These are phyloP conservation scores for Corymbia maculata DNA, from an alignment of 345 rosid species.

Conservation along the genomic window DNA sequence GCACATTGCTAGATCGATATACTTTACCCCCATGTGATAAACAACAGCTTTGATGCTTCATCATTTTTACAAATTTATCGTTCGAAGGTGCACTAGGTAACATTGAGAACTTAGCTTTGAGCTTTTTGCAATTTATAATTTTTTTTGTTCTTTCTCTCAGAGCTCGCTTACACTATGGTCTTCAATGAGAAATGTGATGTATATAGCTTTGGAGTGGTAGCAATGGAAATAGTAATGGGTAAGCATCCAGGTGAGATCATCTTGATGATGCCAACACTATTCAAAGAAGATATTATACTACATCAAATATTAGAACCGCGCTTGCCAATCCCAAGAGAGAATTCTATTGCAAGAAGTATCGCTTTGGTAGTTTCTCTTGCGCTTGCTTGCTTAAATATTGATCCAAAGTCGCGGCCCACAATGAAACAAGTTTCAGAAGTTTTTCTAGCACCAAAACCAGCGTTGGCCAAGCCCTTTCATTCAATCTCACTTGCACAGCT, in stretches of 20 bases:
- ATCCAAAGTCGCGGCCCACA: background rate
- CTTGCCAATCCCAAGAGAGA: background rate
- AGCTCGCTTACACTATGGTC: slow-evolving; percentile 14
- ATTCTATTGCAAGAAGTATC: background rate
- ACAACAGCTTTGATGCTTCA: background rate
- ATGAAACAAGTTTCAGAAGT: background rate
- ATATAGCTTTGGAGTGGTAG: slow-evolving; percentile 11
- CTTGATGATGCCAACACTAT: background rate
- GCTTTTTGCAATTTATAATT: background rate
- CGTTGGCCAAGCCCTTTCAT: background rate
- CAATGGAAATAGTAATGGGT: slow-evolving; percentile 7
- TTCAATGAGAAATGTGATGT: slow-evolving; percentile 9
- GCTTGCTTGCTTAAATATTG: background rate
- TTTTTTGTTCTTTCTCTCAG: background rate
- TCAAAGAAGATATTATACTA: background rate
- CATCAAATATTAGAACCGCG: background rate
- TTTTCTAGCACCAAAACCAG: background rate
- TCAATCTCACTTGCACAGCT: background rate
- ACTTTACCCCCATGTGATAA: background rate
- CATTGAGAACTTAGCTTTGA: background rate
- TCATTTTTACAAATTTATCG: background rate
- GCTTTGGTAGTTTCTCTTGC: background rate
- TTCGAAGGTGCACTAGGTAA: background rate
- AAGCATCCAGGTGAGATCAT: slow-evolving; percentile 7
- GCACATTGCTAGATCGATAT: too few relatives aligned